phyloP scores from a whole-genome alignment of 345 rosid species.

The Turritis glabra region DNA sequence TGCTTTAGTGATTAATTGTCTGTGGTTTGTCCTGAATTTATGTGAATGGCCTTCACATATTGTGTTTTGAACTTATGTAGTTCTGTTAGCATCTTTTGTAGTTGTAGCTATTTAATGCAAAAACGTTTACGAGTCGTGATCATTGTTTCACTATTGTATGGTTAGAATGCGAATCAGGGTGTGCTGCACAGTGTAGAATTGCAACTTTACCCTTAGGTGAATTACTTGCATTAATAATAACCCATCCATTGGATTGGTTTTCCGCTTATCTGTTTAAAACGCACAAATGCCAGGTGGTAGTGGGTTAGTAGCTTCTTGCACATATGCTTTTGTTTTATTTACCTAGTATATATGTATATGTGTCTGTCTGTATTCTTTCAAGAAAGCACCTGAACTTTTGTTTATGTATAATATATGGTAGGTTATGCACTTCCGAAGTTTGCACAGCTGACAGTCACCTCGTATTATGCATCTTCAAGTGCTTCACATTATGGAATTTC shows the following conservation, averaged over 20 bases:
- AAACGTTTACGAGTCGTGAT: not conserved
- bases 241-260: not conserved
- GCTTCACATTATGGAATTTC: slow-evolving; percentile 91
- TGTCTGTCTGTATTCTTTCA: not conserved
- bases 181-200: not conserved
- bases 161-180: not conserved
- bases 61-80: not conserved
- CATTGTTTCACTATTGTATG: not conserved
- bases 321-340: not conserved
- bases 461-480: slow-evolving; percentile 91
- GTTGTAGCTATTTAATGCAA: not conserved
- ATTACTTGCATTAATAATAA: not conserved
- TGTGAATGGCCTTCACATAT: not conserved
- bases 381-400: slow-evolving; percentile 22
- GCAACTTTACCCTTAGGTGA: slow-evolving; percentile 1
- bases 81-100: not conserved
- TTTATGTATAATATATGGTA: slow-evolving; percentile 33
- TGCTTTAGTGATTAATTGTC: not conserved
- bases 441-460: slow-evolving; percentile 78
- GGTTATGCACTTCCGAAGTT: slow-evolving; percentile 86
- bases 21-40: not conserved
- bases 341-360: not conserved
- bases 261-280: not conserved
- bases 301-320: not conserved
- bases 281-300: slow-evolving; percentile 10